A percentile compares a stretch with the other conserved stretches of the same genome.
These are phyloP conservation scores for Heterobasidion occidentale DNA, from an alignment of 1,284 basidiomycete species.

Conservation along the genomic window DNA sequence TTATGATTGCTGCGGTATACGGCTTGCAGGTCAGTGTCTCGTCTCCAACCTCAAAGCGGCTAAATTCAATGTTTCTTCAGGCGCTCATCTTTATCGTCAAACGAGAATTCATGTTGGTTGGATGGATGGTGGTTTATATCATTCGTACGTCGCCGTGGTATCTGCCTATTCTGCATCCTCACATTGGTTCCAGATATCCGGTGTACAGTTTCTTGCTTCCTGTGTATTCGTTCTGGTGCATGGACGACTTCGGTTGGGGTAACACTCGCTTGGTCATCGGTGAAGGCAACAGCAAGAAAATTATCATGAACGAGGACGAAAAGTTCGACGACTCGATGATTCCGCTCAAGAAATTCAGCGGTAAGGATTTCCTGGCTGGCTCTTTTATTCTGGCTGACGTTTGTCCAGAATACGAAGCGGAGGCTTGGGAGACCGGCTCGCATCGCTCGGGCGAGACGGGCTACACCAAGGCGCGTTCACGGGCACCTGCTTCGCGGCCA, in stretches of 20 bases:
- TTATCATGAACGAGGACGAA: constrained; percentile 92
- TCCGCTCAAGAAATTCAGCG: constrained; percentile 94
- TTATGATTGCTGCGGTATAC: constrained; percentile 81
- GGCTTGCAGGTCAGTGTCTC: constrained; percentile 57
- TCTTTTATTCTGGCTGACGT: constrained; percentile 8
- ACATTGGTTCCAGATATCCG: constrained; percentile 58
- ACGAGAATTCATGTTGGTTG: constrained; percentile 96
- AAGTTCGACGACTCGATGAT: constrained; percentile 98
- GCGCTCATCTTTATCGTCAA: constrained; percentile 94
- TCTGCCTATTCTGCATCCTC: background rate
- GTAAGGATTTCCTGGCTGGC: constrained; percentile 33
- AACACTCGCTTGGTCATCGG: constrained; percentile 94
- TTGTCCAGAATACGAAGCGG: constrained; percentile 76
- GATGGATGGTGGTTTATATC: constrained; percentile 97
- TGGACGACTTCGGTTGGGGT: constrained; percentile 99
- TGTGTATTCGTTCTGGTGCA: constrained; percentile 98
- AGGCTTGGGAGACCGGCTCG: constrained; percentile 84
- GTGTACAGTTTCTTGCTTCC: constrained; percentile 98
- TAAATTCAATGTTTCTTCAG: constrained; percentile 27
- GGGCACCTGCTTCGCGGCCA: constrained; percentile 42
- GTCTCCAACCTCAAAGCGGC: constrained; percentile 8
- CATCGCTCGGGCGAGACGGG: constrained; percentile 66
- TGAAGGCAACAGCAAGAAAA: constrained; percentile 94
- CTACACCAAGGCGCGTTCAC: constrained; percentile 46
- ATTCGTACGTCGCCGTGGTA: constrained; percentile 53